Conservation (phyloP, 2,329 filamentous ascomycete genomes). For the Blumeria hordei region DNA sequence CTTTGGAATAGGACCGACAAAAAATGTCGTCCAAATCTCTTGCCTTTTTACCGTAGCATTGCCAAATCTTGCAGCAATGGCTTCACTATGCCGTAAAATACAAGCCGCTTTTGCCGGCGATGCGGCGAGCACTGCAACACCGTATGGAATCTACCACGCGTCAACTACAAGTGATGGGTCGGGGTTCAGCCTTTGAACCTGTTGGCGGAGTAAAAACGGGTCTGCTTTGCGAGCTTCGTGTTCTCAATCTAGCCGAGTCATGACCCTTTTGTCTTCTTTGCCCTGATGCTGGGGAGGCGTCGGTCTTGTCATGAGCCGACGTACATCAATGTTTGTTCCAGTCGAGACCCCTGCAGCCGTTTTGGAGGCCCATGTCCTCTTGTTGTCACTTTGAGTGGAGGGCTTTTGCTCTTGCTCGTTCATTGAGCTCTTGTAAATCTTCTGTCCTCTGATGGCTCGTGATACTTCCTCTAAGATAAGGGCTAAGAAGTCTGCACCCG, state of each 20-base stretch:
- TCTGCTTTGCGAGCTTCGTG: not conserved
- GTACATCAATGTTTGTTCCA: too few relatives aligned
- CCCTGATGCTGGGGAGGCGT: not conserved
- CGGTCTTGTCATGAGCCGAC: too few relatives aligned
- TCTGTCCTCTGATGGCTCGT: too few relatives aligned
- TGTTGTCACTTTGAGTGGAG: too few relatives aligned
- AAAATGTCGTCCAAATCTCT: slow-evolving; percentile 1
- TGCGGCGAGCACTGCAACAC: not conserved
- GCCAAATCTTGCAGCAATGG: not conserved
- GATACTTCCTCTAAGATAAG: too few relatives aligned
- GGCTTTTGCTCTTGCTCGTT: too few relatives aligned
- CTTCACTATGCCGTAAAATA: not conserved
- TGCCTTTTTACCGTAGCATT: not conserved
- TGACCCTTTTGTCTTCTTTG: not conserved
- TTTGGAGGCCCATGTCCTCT: not conserved
- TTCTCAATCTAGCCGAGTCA: not conserved
- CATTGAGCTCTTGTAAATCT: too few relatives aligned
- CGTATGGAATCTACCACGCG: not conserved
- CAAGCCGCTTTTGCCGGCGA: not conserved
- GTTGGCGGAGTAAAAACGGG: not conserved
- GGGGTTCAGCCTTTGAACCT: not conserved
- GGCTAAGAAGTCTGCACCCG: too few relatives aligned
- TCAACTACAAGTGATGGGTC: not conserved
- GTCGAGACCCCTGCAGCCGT: not conserved
- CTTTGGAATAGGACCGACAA: not conserved